Conservation (phyloP, 768 basidiomycete genomes). For the Boletus sp. region DNA sequence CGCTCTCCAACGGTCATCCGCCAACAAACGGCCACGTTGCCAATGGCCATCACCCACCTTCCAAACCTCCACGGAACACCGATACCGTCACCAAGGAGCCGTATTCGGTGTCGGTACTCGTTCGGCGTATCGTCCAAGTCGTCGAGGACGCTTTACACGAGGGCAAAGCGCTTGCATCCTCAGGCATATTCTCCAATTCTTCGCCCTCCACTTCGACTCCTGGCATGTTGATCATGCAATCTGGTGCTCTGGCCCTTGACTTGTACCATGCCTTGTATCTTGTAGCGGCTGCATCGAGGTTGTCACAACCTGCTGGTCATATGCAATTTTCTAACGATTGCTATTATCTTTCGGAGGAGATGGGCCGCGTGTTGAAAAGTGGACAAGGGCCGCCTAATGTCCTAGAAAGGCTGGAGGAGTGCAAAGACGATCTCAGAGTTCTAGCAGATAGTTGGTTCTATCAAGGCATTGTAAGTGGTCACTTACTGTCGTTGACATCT, state of each 20-base stretch:
- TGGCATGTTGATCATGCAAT: slow-evolving; percentile 56
- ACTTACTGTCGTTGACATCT: neutral
- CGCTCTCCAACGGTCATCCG: slow-evolving; percentile 10
- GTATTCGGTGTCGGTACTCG: slow-evolving; percentile 58
- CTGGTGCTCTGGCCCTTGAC: slow-evolving; percentile 67
- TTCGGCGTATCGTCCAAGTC: slow-evolving; percentile 49
- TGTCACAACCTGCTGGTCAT: slow-evolving; percentile 49
- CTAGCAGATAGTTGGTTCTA: slow-evolving; percentile 70
- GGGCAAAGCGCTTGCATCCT: slow-evolving; percentile 58
- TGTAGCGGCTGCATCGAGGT: slow-evolving; percentile 46
- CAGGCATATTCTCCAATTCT: slow-evolving; percentile 46
- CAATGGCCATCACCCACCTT: slow-evolving; percentile 13
- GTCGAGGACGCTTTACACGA: slow-evolving; percentile 66
- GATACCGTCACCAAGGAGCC: slow-evolving; percentile 38
- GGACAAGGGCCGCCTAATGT: slow-evolving; percentile 32
- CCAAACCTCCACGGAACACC: slow-evolving; percentile 18
- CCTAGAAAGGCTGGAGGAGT: slow-evolving; percentile 51
- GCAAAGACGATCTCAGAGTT: slow-evolving; percentile 46
- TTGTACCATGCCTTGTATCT: slow-evolving; percentile 80
- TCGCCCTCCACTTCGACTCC: slow-evolving; percentile 34
- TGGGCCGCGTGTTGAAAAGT: slow-evolving; percentile 25
- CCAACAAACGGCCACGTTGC: slow-evolving; percentile 24
- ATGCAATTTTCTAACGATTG: slow-evolving; percentile 87
- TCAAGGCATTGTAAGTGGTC: slow-evolving; percentile 57
- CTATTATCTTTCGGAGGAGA: slow-evolving; percentile 56